Base-by-base conservation (phyloP, 495 filamentous ascomycete genomes). In the Penicillium silybi region DNA sequence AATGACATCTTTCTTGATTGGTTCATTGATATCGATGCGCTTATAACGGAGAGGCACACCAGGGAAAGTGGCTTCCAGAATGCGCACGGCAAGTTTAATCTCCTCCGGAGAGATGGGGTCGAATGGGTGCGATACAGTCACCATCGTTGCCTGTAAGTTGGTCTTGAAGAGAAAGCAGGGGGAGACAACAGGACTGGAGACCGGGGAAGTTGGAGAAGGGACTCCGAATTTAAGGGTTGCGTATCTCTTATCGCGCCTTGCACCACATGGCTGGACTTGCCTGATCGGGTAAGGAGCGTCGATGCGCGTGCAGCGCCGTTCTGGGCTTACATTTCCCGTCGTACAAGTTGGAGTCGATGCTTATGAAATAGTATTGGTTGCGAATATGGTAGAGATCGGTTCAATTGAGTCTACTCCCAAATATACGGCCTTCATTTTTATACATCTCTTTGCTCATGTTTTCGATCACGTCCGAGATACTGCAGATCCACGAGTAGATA, bases 101-200 rank as follows among this genome's bases (percentile, higher is more conserved):
- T 74, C 71, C 35, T 57, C 62, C 10, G 71, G 71, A 4, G 65
- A 65, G 53, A 72, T 66, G 37, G 67, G 67, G 55, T 72, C 71
- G 47, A 74, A 72, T n/a, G 71, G 71, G 51, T 74, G 70, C 19
- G 47, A 40, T 51, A 34, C 20, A 38, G 53, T 53, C 50, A 57
- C 57, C 60, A 63, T 63, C 4, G 19, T 59, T 9, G 26, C 9
- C 3, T 29, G 7, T 7, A 7, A n/a, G n/a, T n/a, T 9, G 13
- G 5, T 16, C n/a, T 13, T 22, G 29, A 15, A 29, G 26, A 29
- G 1, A 41, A 13, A 22, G 34, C n/a, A n/a, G n/a, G 23, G 15
- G 18, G 23, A 23, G 20, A 34, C 15, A 19, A 13, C 16, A 41
- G 35, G 35, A 26, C 19, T 13, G 32, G 3, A 46, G 25, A 20